These are phyloP conservation scores for Pyrenochaeta sp. DNA, from an alignment of 2,329 filamentous ascomycete genomes.

Conservation along the genomic window DNA sequence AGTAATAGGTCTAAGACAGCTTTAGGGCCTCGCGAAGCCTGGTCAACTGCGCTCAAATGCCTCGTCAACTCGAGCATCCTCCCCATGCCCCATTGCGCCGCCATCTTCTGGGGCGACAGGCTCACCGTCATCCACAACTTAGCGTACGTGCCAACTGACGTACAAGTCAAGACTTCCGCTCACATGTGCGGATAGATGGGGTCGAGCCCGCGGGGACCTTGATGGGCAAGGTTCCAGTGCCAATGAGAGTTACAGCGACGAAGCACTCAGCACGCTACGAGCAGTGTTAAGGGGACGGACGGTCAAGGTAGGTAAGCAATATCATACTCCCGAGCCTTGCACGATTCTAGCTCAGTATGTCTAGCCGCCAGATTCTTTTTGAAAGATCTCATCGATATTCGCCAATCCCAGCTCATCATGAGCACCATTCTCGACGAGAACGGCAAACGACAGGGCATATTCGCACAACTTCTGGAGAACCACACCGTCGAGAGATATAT, in stretches of 20 bases:
- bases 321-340: constrained; percentile 5
- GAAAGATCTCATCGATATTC: constrained; percentile 13
- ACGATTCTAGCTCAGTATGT: constrained; percentile 15
- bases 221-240: constrained; percentile 47
- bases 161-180: no score
- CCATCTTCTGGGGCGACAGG: constrained; percentile 53
- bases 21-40: constrained; percentile 43
- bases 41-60: constrained; percentile 43
- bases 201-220: constrained; percentile 39
- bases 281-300: constrained; percentile 45
- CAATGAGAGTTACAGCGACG: constrained; percentile 37
- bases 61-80: constrained; percentile 47
- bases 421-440: constrained; percentile 43
- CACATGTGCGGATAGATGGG: no score
- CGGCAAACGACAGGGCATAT: constrained; percentile 38
- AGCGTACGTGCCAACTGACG: no score
- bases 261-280: constrained; percentile 45
- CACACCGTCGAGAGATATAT: constrained; percentile 29
- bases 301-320: constrained; percentile 49
- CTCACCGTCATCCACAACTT: constrained; percentile 51
- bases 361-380: constrained; percentile 39
- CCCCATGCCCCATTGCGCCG: constrained; percentile 51
- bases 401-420: constrained; percentile 34
- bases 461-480: constrained; percentile 40
- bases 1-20: constrained; percentile 37